phyloP scores from a whole-genome alignment of 192 early-diverging fungal genomes.

The Podila horticola region DNA sequence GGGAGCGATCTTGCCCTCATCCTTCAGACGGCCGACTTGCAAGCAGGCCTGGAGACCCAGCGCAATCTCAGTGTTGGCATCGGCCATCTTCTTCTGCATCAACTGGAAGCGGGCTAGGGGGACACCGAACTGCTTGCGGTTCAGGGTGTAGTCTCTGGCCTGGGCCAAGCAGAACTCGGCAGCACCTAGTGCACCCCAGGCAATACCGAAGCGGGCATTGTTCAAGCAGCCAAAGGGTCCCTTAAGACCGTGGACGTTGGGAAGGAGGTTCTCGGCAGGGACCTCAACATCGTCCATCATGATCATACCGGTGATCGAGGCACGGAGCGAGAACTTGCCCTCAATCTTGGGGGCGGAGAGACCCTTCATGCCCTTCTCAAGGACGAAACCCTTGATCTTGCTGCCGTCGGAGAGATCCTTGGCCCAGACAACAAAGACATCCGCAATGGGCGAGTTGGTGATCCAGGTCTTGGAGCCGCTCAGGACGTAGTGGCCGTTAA shows the following conservation, averaged over 20 bases:
- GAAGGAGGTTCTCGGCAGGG: conserved; percentile 90
- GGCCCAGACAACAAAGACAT: conserved; percentile 97
- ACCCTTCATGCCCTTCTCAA: conserved; percentile 97
- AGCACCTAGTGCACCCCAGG: conserved; percentile 96
- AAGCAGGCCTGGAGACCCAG: conserved; percentile 88
- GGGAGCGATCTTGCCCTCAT: conserved; percentile 82
- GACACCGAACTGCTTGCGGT: conserved; percentile 92
- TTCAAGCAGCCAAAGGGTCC: conserved; percentile 98
- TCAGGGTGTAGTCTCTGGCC: conserved; percentile 90
- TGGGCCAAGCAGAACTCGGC: conserved; percentile 91
- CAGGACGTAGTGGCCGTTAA: conserved; percentile 78
- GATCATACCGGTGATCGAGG: conserved; percentile 97
- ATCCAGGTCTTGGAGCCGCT: conserved; percentile 99
- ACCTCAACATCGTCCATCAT: conserved; percentile 98
- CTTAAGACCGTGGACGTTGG: conserved; percentile 89
- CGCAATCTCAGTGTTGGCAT: conserved; percentile 93
- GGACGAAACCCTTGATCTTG: conserved; percentile 92
- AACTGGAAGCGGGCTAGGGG: conserved; percentile 94
- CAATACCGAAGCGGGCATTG: conserved; percentile 96
- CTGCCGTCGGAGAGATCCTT: conserved; percentile 80
- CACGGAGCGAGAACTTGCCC: conserved; percentile 95
- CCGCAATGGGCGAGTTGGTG: conserved; percentile 98
- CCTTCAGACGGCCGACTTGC: conserved; percentile 94
- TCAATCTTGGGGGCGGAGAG: conserved; percentile 89
- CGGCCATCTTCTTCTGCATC: conserved; percentile 96